Evolutionary conservation across 768 basidiomycete species (phyloP), one percentile per base, ranked within the genome.

Genomic region (Termitomyces sp.): DNA sequence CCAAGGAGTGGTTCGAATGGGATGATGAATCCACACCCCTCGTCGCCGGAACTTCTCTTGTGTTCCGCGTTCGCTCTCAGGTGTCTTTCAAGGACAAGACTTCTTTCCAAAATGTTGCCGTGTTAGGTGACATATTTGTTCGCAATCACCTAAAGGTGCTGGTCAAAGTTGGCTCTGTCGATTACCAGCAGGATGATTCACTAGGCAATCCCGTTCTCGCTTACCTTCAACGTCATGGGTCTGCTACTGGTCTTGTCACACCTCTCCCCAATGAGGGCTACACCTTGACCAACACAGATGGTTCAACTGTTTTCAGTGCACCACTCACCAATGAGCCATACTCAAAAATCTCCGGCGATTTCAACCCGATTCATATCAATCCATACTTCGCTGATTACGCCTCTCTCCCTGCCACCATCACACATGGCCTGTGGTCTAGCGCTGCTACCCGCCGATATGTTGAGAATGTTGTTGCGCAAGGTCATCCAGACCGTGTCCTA

Each of bases 1-100:
- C 92, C 49, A 99, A 99, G 78, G 91, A 96, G 70, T 99, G 97
- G 97, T 95, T 98, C 74, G 86, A 88, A 52, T 98, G 95, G 96
- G 87, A 90, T 54, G 88, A 96, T 67, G 86, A 91, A 47, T 77
- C 84, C 6, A 81, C 82, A 57, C 89, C 93, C 28, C 85, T 95
- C 51, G 76, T 83, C 46, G 82, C 89, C 8, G 95, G 95, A 26
- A 88, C 88, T 38, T 82, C 84, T 1, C 86, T 99, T 52, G 85
- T 94, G 63, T 97, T 98, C 92, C 90, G 91, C 62, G 79, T 90
- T 62, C 85, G 86, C 66, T 93, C 94, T 3, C 86, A 89, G 66
- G 86, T 94, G 40, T 84, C 87, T 18, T 98, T 93, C 87, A 93
- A 93, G 76, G 91, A 95, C 77, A 93, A 91, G 75, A 80, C 86